These are phyloP conservation scores for Scedosporium minutisporum DNA, from an alignment of 2,329 filamentous ascomycete species.

Conservation along the genomic window DNA sequence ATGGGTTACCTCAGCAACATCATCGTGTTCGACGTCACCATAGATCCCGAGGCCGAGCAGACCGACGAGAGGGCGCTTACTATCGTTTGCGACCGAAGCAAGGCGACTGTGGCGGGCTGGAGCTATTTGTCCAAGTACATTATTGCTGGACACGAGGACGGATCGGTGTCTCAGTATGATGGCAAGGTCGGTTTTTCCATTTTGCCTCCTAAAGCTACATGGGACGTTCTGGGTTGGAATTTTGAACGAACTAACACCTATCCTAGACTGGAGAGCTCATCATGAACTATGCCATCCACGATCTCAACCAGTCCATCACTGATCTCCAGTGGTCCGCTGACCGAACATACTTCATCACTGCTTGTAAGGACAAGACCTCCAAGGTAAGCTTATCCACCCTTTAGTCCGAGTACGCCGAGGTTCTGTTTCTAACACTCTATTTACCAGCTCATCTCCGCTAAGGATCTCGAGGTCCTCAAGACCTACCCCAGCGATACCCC, in stretches of 20 bases:
- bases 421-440: not conserved
- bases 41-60: slow-evolving; percentile 75
- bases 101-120: slow-evolving; percentile 95
- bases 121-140: slow-evolving; percentile 93
- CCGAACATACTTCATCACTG: slow-evolving; percentile 96
- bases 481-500: slow-evolving; percentile 88
- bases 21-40: slow-evolving; percentile 80
- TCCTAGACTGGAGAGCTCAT: slow-evolving; percentile 4
- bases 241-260: slow-evolving; percentile 25
- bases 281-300: slow-evolving; percentile 52
- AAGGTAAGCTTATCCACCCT: slow-evolving; percentile 47
- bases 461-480: slow-evolving; percentile 86
- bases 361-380: slow-evolving; percentile 94
- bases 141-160: slow-evolving; percentile 95
- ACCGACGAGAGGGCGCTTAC: slow-evolving; percentile 70
- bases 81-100: slow-evolving; percentile 91
- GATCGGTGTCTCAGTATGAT: slow-evolving; percentile 83
- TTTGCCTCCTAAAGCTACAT: not conserved
- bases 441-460: slow-evolving; percentile 63
- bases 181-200: slow-evolving; percentile 53
- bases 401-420: too few species aligned
- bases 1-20: slow-evolving; percentile 95
- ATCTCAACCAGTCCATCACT: slow-evolving; percentile 72
- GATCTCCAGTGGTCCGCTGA: slow-evolving; percentile 93
- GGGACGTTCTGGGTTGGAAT: not conserved